Conservation (phyloP, 441 rosid species). For the Biscutella laevigata region DNA sequence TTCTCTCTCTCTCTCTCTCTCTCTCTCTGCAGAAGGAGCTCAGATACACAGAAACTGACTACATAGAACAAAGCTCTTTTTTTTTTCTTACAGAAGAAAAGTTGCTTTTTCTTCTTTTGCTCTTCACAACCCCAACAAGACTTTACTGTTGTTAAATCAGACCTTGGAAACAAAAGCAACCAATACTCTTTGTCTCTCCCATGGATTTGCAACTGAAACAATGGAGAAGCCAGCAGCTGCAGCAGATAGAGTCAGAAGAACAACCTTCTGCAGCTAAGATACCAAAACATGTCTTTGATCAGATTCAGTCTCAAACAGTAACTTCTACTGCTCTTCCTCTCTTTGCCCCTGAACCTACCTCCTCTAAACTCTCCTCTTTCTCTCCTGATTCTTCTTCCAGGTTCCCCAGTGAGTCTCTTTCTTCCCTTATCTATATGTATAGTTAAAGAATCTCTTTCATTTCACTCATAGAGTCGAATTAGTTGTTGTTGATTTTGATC, state of each 20-base stretch:
- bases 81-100: neutral
- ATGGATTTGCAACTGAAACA: slow-evolving; percentile 91
- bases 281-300: slow-evolving; percentile 49
- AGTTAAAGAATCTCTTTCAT: no score
- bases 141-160: slow-evolving; percentile 7
- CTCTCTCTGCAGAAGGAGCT: slow-evolving; percentile 27
- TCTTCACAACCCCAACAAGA: slow-evolving; percentile 26
- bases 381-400: slow-evolving; percentile 45
- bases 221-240: slow-evolving; percentile 67
- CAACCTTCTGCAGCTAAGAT: slow-evolving; percentile 50
- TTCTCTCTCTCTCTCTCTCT: no score
- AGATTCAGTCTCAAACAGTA: slow-evolving; percentile 22
- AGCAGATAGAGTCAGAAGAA: slow-evolving; percentile 58
- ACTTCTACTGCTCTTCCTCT: slow-evolving; percentile 49
- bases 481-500: neutral
- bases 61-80: slow-evolving; percentile 22
- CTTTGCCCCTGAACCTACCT: slow-evolving; percentile 47
- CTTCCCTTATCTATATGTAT: no score
- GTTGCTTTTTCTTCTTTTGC: slow-evolving; percentile 15
- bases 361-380: slow-evolving; percentile 43
- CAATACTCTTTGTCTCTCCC: slow-evolving; percentile 22
- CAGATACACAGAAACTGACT: slow-evolving; percentile 32
- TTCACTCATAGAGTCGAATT: neutral
- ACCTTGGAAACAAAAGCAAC: slow-evolving; percentile 23
- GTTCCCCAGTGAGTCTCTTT: slow-evolving; percentile 39